Base-by-base conservation (phyloP, 2,329 filamentous ascomycete species). In the Eurotiales sp. region DNA sequence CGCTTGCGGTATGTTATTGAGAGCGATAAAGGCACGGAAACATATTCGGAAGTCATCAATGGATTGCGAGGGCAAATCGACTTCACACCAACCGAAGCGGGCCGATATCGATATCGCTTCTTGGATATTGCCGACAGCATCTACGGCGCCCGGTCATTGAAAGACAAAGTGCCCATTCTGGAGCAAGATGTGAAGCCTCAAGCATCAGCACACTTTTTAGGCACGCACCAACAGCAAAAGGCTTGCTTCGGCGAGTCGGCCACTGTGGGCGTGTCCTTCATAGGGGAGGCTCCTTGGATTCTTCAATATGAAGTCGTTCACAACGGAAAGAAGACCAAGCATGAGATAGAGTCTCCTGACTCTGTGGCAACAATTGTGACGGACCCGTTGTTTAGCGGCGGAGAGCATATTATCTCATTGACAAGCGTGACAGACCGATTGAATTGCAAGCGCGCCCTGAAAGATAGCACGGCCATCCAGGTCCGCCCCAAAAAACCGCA, bases 111-210 rank as follows among this genome's bases (percentile, higher is more conserved):
- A 59, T 99, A 97, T 69, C 79, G 84, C 21, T 96, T 99, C 71
- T 81, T 81, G 56, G 83, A 84, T 36, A 85, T 99, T 52, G 83
- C 85, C 56, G 95, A 99, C 68, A 77, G 79, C 41, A 85, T 97
- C 27, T 99, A 99, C 71, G 80, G 79, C 27, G 78, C 78, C 1
- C 78, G 86, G 46, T 75, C 77, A 22, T 71, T 95, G 19, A 77
- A 77, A 23, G 82, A 85, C 34, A 72, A 80, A 11, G 77, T 80
- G 45, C 79, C 86, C 55, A 71, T 82, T 8, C 73, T 97, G 36
- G 86, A 95, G 68, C 92, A 97, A 69, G 85, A 90, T 61, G 92
- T 99, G 59, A 96, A 95, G 69, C 93, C 93, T 8, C 88, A 91
- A 3, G 92, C 93, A 6, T 88, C 87, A 8, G 92, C 92, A 21